Evolutionary conservation across 345 rosid species (phyloP).

Genomic region (Nasturtium officinale): DNA sequence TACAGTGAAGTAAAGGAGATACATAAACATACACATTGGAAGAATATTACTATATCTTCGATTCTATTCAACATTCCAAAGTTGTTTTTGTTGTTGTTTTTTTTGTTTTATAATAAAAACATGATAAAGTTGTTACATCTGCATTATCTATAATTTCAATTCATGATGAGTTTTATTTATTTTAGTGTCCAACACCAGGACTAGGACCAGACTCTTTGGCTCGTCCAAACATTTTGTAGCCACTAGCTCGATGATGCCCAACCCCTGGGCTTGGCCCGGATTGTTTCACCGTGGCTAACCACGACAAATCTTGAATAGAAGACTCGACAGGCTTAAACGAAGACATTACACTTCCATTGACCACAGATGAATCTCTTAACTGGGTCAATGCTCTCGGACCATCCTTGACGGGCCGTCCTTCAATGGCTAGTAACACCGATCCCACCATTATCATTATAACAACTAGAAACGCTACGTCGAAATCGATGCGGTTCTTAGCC

Average conservation of each 20-base stretch:
- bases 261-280: slow-evolving; percentile 41
- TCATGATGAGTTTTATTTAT: not conserved
- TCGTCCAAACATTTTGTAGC: slow-evolving; percentile 6
- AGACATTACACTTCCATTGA: slow-evolving; percentile 36
- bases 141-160: not conserved
- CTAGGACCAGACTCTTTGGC: slow-evolving; percentile 13
- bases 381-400: slow-evolving; percentile 12
- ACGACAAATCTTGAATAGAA: not conserved
- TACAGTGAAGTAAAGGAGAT: not conserved
- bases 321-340: slow-evolving; percentile 23
- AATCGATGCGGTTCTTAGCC: slow-evolving; percentile 28
- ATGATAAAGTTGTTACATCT: not conserved
- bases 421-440: slow-evolving; percentile 31
- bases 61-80: not conserved
- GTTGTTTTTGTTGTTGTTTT: too few relatives aligned
- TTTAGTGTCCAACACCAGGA: slow-evolving; percentile 36
- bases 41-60: slow-evolving; percentile 8
- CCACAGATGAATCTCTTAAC: slow-evolving; percentile 3
- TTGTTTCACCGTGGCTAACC: slow-evolving; percentile 38
- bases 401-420: slow-evolving; percentile 35
- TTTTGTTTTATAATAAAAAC: not conserved
- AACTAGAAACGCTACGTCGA: slow-evolving; percentile 10
- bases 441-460: slow-evolving; percentile 23
- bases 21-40: not conserved
- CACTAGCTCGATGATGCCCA: slow-evolving; percentile 39